Conservation (phyloP, 345 rosid species). For the Atalantia buxifolia region DNA sequence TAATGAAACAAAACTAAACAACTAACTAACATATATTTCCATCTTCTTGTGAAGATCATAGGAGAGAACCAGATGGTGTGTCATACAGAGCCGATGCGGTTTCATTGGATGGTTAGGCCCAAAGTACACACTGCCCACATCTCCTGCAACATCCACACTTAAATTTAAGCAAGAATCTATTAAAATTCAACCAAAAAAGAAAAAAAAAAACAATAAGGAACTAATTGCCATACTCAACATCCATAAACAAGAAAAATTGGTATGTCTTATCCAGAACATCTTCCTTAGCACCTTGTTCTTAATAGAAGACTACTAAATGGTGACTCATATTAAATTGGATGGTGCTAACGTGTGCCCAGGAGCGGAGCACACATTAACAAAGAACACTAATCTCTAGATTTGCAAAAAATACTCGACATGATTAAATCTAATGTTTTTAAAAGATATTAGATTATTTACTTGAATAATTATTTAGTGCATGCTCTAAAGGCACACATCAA, state of each 20-base stretch:
- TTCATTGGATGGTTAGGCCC: constrained; percentile 99
- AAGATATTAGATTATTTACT: neutral
- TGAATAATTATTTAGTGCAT: neutral
- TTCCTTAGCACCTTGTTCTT: neutral
- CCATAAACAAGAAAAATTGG: neutral
- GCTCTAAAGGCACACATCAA: neutral
- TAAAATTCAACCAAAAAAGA: neutral
- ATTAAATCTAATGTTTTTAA: neutral
- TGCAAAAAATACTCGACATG: neutral
- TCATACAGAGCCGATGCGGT: constrained; percentile 97
- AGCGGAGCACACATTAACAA: neutral
- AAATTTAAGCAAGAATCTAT: neutral
- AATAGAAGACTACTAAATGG: neutral
- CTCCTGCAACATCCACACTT: constrained; percentile 50
- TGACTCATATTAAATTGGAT: neutral
- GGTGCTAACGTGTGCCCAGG: neutral
- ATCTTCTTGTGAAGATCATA: constrained; percentile 92
- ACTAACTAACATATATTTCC: constrained; percentile 80
- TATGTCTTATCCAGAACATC: neutral
- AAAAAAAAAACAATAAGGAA: neutral
- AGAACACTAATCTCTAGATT: neutral
- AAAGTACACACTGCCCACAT: constrained; percentile 90
- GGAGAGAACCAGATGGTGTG: constrained; percentile 94
- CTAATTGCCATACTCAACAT: neutral
- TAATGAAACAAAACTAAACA: neutral